Evolutionary conservation across 305 asterid genomes (phyloP), one percentile per base, ranked within the genome.

Genomic region (Fraxinus ornus): DNA sequence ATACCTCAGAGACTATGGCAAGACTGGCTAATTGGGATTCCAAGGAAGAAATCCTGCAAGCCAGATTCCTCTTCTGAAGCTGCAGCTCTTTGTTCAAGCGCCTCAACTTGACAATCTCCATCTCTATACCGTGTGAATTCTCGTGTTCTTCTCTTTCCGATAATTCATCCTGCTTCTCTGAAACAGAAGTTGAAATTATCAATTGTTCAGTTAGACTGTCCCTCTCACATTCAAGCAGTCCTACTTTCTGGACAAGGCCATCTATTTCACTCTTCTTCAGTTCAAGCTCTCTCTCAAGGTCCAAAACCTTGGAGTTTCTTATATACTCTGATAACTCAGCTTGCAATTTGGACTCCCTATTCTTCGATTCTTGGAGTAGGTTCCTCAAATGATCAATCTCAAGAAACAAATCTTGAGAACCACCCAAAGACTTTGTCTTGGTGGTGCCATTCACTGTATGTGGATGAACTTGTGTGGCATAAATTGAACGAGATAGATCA

Each of bases 31-130:
- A 84, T 76, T 89, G 93, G 76, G 95, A 85, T 78, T 94, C 97
- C 91, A 94, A 75, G 15, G 90, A 85, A 32, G 98, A 88, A 84
- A 95, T 85, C 83, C 88, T 90, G 82, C 97, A 87, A 85, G 89
- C 89, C 62, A 95, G 94, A 85, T 88, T 90, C 84, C 98, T 92
- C 90, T 93, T 95, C 82, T 93, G 94, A 81, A 95, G 92, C 91
- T 95, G 98, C 84, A 95, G 90, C 92, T 95, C 98, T 87, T 93
- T 95, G 87, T 95, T 95, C 92, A 95, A 76, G 52, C 98, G 90
- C 89, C 95, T 93, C 86, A 95, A 80, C 91, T 95, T 96, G 4
- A 95, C 87, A 75, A 93, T 94, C 89, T 95, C 98, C 90, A 94
- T 86, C 85, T 93, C 98, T 73, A 85, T 86, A 41, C 89, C 78